Evolutionary conservation across 768 basidiomycete species (phyloP).

Genomic region (Filobasidium wieringae): DNA sequence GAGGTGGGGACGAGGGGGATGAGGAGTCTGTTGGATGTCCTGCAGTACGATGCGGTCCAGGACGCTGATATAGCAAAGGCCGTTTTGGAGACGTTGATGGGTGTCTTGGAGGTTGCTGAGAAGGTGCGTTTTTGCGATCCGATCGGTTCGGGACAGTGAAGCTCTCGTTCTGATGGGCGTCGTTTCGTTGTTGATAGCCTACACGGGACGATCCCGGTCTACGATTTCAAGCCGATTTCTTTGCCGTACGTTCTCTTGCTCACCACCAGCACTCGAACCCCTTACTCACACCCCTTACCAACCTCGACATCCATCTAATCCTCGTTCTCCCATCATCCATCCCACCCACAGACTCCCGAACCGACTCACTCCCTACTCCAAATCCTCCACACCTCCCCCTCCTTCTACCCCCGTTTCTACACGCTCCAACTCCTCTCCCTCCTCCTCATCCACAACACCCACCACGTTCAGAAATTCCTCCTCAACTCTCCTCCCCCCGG

Average conservation of each 20-base stretch:
- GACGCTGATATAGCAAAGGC: constrained; percentile 89
- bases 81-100: constrained; percentile 72
- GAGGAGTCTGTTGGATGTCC: constrained; percentile 61
- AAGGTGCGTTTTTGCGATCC: constrained; percentile 28
- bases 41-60: constrained; percentile 76
- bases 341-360: constrained; percentile 46
- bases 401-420: constrained; percentile 74
- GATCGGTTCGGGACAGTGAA: no score
- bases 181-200: constrained; percentile 11
- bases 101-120: constrained; percentile 64
- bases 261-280: no score
- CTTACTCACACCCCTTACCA: no score
- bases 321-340: no score
- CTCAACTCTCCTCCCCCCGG: constrained; percentile 55
- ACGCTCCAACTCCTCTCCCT: constrained; percentile 69
- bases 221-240: constrained; percentile 67
- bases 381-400: constrained; percentile 57
- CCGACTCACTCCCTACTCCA: constrained; percentile 63
- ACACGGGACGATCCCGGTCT: constrained; percentile 60
- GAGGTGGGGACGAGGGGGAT: constrained; percentile 75
- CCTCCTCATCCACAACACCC: constrained; percentile 68
- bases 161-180: neutral
- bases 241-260: constrained; percentile 49
- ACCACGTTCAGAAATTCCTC: constrained; percentile 78
- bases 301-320: no score